A percentile compares a stretch with the other conserved stretches of the same genome.
Conservation (phyloP, 768 basidiomycete genomes). For the Dentipellis sp. region DNA sequence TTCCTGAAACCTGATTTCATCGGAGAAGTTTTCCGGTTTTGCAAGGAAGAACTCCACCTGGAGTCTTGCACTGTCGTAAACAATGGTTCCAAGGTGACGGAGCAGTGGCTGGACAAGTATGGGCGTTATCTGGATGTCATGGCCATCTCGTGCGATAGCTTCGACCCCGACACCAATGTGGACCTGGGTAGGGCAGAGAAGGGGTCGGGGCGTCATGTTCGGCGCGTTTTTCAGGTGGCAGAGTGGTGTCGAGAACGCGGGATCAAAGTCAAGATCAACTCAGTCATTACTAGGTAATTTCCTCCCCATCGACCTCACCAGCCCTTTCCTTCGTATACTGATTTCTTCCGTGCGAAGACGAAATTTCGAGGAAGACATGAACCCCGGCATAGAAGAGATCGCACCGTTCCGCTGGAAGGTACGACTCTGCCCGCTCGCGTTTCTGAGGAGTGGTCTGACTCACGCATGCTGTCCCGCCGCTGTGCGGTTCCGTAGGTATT, state of each 20-base stretch:
- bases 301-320: not conserved
- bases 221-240: not conserved
- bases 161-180: not conserved
- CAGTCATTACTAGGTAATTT: not conserved
- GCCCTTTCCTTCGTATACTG: not conserved
- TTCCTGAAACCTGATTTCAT: not conserved
- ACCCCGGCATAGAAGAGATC: not conserved
- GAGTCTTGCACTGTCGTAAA: not conserved
- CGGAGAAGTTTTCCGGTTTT: not conserved
- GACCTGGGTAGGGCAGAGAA: not conserved
- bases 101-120: not conserved
- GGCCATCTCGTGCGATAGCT: not conserved
- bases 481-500: not conserved
- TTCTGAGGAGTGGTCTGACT: not conserved
- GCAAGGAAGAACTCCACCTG: not conserved
- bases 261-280: not conserved
- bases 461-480: not conserved
- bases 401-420: not conserved
- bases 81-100: not conserved
- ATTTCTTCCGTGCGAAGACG: not conserved
- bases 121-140: not conserved
- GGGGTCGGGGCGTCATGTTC: not conserved
- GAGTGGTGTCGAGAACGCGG: not conserved
- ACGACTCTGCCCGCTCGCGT: not conserved
- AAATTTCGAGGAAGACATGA: not conserved